phyloP scores from a whole-genome alignment of 805 yeast genomes.

The Saccharomycopsis schoenii region DNA sequence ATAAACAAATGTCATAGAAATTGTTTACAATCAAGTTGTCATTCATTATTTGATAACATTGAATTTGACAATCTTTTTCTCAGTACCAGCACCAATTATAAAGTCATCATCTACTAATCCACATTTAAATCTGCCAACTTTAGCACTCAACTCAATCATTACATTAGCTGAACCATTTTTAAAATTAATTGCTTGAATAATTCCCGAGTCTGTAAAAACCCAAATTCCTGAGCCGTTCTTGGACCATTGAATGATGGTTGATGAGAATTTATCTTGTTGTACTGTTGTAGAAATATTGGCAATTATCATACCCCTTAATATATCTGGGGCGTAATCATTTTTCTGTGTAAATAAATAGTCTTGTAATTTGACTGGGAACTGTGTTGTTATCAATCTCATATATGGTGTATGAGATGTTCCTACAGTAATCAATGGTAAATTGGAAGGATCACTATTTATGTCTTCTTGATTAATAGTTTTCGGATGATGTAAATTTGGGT shows the following conservation, averaged over 20 bases:
- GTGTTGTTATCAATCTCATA: slow-evolving; percentile 53
- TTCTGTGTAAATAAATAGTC: neutral
- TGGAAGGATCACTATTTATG: slow-evolving; percentile 7
- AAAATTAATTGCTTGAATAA: slow-evolving; percentile 49
- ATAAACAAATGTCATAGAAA: neutral
- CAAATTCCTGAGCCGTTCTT: slow-evolving; percentile 42
- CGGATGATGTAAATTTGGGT: slow-evolving; percentile 2
- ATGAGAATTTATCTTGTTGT: slow-evolving; percentile 62
- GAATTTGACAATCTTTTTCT: slow-evolving; percentile 1
- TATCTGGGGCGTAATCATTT: slow-evolving; percentile 12
- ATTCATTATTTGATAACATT: neutral
- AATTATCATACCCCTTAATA: slow-evolving; percentile 28
- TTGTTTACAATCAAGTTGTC: neutral
- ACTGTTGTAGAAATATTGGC: slow-evolving; percentile 40
- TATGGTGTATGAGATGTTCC: slow-evolving; percentile 75
- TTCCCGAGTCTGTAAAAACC: slow-evolving; percentile 64
- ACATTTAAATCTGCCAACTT: neutral
- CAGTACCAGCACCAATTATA: neutral
- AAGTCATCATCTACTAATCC: neutral
- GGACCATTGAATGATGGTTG: slow-evolving; percentile 39
- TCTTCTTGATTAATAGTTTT: neutral
- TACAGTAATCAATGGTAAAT: slow-evolving; percentile 36
- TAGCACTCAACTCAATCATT: neutral
- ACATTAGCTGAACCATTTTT: slow-evolving; percentile 3
- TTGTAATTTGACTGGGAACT: slow-evolving; percentile 31